Evolutionary conservation across 176 grass and related monocot genomes (phyloP).

Genomic region (Oryza brachyantha): DNA sequence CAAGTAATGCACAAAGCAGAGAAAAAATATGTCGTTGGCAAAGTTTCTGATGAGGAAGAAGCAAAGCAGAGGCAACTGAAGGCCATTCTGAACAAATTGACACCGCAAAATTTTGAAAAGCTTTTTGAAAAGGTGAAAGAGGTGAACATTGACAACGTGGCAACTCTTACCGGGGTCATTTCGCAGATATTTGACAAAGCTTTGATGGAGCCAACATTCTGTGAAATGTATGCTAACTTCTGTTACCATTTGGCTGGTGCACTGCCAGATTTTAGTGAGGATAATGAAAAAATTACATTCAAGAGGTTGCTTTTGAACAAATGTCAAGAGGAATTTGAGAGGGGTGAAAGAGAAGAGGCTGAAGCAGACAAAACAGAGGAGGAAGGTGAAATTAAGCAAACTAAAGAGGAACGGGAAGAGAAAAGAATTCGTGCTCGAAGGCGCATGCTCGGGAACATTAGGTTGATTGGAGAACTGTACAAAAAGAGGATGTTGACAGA

Average conservation of each 20-base stretch:
- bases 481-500: constrained; percentile 96
- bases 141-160: constrained; percentile 73
- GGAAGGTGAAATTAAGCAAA: constrained; percentile 84
- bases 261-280: constrained; percentile 69
- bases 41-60: constrained; percentile 73
- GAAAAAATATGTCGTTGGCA: constrained; percentile 67
- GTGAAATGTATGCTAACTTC: constrained; percentile 98
- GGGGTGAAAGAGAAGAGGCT: constrained; percentile 88
- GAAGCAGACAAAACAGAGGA: constrained; percentile 90
- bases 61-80: constrained; percentile 77
- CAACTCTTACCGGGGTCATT: constrained; percentile 79
- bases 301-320: constrained; percentile 88
- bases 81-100: constrained; percentile 88
- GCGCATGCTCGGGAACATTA: constrained; percentile 95
- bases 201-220: constrained; percentile 93
- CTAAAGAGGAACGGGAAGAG: constrained; percentile 74
- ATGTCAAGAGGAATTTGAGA: constrained; percentile 97
- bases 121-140: constrained; percentile 78
- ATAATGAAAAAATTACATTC: constrained; percentile 91
- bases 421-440: constrained; percentile 73
- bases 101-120: constrained; percentile 96
- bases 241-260: constrained; percentile 59
- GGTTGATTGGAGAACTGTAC: constrained; percentile 92
- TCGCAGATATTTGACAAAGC: constrained; percentile 99
- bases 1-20: constrained; percentile 89